Evolutionary conservation across 2,329 filamentous ascomycete genomes (phyloP).

Genomic region (Aspergillus fischeri): DNA sequence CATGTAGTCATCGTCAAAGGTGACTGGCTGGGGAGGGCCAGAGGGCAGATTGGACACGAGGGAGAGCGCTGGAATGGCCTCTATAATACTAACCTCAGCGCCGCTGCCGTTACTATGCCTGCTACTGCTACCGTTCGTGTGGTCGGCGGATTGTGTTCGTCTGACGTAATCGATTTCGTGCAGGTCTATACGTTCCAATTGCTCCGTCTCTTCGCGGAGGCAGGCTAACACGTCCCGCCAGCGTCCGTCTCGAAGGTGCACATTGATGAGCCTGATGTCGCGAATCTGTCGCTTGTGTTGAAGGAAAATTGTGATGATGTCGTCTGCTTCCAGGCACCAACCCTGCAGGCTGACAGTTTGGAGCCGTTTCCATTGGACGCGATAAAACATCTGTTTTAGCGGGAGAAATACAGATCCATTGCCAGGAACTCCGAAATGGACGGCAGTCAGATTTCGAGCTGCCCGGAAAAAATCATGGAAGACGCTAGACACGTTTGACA

Average conservation of each 20-base stretch:
- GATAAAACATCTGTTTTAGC: conserved; percentile 60
- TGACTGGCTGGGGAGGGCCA: conserved; percentile 13
- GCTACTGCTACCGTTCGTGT: conserved; percentile 41
- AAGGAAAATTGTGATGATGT: conserved; percentile 55
- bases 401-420: conserved; percentile 53
- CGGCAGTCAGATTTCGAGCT: conserved; percentile 57
- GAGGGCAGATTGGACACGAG: conserved; percentile 14
- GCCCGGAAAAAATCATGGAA: conserved; percentile 57
- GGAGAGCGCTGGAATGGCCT: conserved; percentile 15
- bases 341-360: conserved; percentile 62
- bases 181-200: conserved; percentile 61
- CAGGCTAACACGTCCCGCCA: conserved; percentile 60
- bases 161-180: conserved; percentile 57
- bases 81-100: conserved; percentile 6
- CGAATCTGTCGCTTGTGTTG: conserved; percentile 55
- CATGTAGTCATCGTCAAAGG: conserved; percentile 11
- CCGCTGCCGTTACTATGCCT: conserved; percentile 9
- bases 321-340: conserved; percentile 58
- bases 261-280: conserved; percentile 56
- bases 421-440: conserved; percentile 62
- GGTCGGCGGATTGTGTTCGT: conserved; percentile 22
- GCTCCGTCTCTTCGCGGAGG: conserved; percentile 53
- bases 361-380: conserved; percentile 57
- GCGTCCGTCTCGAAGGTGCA: conserved; percentile 56
- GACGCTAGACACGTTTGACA: conserved; percentile 54